Evolutionary conservation across 306 rosid genomes (phyloP), one percentile per base, ranked within the genome.

Genomic region (Delonix regia): DNA sequence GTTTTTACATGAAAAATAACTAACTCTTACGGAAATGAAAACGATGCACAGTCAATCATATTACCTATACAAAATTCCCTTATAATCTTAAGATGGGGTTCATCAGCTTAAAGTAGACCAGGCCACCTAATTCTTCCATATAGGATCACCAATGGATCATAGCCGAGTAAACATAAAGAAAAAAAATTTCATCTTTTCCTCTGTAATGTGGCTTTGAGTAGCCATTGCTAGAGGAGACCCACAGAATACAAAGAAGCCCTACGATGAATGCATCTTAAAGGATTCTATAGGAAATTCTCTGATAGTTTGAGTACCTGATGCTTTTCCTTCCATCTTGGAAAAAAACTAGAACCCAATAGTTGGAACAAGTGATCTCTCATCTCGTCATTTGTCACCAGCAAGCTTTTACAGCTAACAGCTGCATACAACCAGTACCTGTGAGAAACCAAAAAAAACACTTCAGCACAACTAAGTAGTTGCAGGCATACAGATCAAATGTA

Each of bases 361-460:
- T 93, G 98, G 85, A 95, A 95, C 76, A 93, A 85, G 82, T 93
- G 99, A 68, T 95, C 99, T 80, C 99, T 88, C 99, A 95, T 95
- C 87, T 95, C 98, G 45, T 95, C 99, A 36, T 95, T 91, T n/a
- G 98, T 95, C 84, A 93, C 81, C 80, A 95, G 62, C 62, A 95
- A 86, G 87, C 96, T 85, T 74, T 93, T 91, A 79, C 80, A 83
- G 38, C 88, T 88, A 69, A 95, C 98, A 53, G 99, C 96, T 2
- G 99, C 99, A 52, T 90, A 95, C 72, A 95, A 84, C 98, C 99
- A 93, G 84, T 93, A 95, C 99, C 99, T 93, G 82, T 57, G 47
- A 57, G 69, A 70, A 49, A 64, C 49, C 24, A 48, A 59, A 73
- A 53, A 3, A 16, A 55, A 30, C 39, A 30, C 47, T 68, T 59